A percentile compares a stretch with the other conserved stretches of the same genome.
Evolutionary conservation across 1,139 yeast species (phyloP).

Genomic region (Blastobotrys indianensis): DNA sequence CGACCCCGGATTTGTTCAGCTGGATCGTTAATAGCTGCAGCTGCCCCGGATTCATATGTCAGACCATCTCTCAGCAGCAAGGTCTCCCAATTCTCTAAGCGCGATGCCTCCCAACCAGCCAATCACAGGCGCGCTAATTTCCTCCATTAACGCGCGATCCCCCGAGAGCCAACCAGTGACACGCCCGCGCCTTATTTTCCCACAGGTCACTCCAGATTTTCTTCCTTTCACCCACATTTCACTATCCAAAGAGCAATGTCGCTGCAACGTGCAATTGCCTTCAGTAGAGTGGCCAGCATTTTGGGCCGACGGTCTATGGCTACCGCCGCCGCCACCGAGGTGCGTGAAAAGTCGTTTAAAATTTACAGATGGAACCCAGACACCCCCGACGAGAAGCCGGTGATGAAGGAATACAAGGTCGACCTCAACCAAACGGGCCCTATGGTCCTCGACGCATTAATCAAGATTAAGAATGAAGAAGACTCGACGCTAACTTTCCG

Average conservation of each 20-base stretch:
- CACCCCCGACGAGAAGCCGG: constrained; percentile 88
- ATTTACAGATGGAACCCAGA: constrained; percentile 99
- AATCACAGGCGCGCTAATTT: constrained; percentile 4
- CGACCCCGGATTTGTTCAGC: too few species aligned
- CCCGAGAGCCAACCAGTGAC: too few species aligned
- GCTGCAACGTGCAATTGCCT: not conserved
- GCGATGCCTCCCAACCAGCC: not conserved
- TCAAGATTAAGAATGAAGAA: constrained; percentile 93
- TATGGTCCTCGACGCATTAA: constrained; percentile 91
- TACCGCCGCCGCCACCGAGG: constrained; percentile 24
- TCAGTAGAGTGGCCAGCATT: too few species aligned
- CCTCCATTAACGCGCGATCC: not conserved
- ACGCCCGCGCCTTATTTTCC: too few species aligned
- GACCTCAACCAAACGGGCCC: constrained; percentile 95
- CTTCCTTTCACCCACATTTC: too few species aligned
- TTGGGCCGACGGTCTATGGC: constrained; percentile 7
- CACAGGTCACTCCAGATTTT: too few species aligned
- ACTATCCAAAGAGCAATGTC: not conserved
- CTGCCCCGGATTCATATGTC: too few species aligned
- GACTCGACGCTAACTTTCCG: constrained; percentile 94
- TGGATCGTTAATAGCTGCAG: too few species aligned
- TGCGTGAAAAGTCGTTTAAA: constrained; percentile 75
- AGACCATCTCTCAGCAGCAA: too few species aligned
- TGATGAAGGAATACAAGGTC: constrained; percentile 72
- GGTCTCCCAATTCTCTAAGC: not conserved